phyloP scores from a whole-genome alignment of 2,329 filamentous ascomycete species.

The Teratosphaeriaceae sp. region DNA sequence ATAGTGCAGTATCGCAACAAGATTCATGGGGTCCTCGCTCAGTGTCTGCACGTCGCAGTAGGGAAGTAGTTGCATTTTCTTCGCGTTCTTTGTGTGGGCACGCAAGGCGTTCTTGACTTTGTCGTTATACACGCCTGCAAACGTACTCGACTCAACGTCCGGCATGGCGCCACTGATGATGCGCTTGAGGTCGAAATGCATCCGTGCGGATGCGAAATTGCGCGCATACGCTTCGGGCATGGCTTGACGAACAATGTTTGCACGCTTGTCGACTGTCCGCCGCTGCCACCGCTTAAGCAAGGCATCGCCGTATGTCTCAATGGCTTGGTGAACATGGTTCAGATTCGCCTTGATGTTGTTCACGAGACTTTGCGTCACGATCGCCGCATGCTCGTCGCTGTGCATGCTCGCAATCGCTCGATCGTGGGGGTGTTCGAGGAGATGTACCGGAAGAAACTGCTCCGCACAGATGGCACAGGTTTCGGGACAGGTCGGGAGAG shows the following conservation, averaged over 20 bases:
- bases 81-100: neutral
- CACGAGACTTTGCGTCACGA: neutral
- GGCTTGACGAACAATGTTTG: neutral
- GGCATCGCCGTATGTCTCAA: neutral
- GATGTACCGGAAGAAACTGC: neutral
- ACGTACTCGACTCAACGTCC: neutral
- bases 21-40: conserved; percentile 4
- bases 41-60: conserved; percentile 11
- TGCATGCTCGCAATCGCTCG: neutral
- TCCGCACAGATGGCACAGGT: neutral
- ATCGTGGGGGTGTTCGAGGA: neutral
- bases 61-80: conserved; percentile 2
- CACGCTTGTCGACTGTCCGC: neutral
- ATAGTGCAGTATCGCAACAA: conserved; percentile 13
- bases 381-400: neutral
- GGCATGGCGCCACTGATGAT: neutral
- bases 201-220: neutral
- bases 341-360: neutral
- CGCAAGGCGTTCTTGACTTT: neutral
- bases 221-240: neutral
- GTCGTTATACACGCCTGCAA: neutral
- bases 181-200: neutral
- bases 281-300: neutral
- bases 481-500: neutral
- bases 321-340: neutral